Percentiles rank a stretch among this genome's conserved stretches.
Conservation (phyloP, 2,329 filamentous ascomycete genomes). For the Colletotrichum siamense region DNA sequence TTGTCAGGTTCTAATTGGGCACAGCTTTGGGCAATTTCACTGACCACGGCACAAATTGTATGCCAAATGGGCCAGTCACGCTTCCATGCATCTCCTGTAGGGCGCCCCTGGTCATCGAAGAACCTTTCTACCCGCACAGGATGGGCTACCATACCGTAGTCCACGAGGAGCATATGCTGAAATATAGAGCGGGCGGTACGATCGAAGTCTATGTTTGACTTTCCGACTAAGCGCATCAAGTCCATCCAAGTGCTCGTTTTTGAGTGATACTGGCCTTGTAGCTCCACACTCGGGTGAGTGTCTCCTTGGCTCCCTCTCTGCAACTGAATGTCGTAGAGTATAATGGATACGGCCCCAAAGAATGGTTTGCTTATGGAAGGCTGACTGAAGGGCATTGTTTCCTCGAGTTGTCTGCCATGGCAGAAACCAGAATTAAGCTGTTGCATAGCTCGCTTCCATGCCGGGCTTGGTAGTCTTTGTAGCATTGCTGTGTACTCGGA, state of each 20-base stretch:
- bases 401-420: rapidly evolving
- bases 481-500: rapidly evolving
- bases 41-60: rapidly evolving
- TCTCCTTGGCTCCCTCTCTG: neutral
- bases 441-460: neutral
- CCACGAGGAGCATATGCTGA: neutral
- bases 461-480: neutral
- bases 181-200: neutral
- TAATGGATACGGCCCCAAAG: neutral
- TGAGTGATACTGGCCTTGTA: neutral
- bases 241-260: neutral
- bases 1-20: rapidly evolving
- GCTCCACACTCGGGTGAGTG: neutral
- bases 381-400: rapidly evolving
- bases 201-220: neutral
- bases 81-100: neutral
- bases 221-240: rapidly evolving
- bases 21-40: neutral
- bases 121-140: neutral
- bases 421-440: neutral
- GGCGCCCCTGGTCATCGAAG: neutral
- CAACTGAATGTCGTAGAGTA: neutral
- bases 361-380: neutral
- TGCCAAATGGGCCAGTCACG: neutral
- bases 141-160: neutral